A percentile compares a stretch with the other conserved stretches of the same genome.
These are phyloP conservation scores for Boletus vinaceobasis DNA, from an alignment of 768 basidiomycete genomes.

Conservation along the genomic window DNA sequence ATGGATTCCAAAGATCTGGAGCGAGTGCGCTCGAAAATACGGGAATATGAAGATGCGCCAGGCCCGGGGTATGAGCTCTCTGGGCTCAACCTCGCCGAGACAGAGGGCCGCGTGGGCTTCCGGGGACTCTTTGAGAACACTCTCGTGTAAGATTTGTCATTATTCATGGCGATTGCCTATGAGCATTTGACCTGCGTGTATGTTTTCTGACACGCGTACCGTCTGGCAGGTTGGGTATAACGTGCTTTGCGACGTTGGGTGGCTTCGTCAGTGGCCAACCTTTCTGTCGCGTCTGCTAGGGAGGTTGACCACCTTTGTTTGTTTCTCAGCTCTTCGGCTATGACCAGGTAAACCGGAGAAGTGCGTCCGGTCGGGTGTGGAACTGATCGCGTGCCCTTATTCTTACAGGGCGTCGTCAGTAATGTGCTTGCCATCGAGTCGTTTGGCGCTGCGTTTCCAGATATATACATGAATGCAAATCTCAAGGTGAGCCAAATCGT, in stretches of 20 bases:
- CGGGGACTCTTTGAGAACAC: constrained; percentile 27
- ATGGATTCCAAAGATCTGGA: constrained; percentile 10
- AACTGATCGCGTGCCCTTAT: background rate
- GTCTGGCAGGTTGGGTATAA: constrained; percentile 26
- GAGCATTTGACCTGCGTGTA: background rate
- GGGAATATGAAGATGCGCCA: background rate
- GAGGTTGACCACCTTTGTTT: background rate
- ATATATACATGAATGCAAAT: constrained; percentile 25
- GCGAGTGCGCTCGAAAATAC: background rate
- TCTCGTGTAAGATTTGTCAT: constrained; percentile 21
- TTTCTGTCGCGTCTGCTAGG: background rate
- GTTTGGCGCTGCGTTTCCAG: constrained; percentile 33
- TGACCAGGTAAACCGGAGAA: constrained; percentile 20
- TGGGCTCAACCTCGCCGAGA: constrained; percentile 10
- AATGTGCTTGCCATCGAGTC: constrained; percentile 34
- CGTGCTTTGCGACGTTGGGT: constrained; percentile 31
- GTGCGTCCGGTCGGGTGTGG: background rate
- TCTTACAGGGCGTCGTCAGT: constrained; percentile 28
- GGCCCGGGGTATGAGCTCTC: background rate
- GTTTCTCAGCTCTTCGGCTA: constrained; percentile 30
- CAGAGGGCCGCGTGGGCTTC: constrained; percentile 25
- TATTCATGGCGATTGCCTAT: background rate
- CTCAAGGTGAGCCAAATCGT: constrained; percentile 20
- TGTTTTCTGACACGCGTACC: background rate
- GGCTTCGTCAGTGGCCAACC: constrained; percentile 26